phyloP scores from a whole-genome alignment of 2,329 filamentous ascomycete species.

The Exophiala dermatitidis region DNA sequence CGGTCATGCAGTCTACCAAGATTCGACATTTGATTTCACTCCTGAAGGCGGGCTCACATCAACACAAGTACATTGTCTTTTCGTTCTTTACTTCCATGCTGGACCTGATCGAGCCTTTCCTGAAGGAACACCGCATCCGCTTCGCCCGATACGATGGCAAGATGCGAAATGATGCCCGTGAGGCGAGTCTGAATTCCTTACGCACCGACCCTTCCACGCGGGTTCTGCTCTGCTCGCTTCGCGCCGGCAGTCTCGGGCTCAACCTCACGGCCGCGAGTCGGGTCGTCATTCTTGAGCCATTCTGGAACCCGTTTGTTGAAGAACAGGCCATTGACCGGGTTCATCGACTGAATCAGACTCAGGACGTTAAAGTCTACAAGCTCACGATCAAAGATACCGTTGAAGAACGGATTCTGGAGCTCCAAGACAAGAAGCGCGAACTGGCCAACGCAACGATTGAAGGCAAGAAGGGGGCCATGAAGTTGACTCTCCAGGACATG shows the following conservation, averaged over 20 bases:
- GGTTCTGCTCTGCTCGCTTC: conserved; percentile 84
- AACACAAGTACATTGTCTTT: conserved; percentile 97
- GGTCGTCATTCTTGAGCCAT: conserved; percentile 92
- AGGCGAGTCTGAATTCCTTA: conserved; percentile 72
- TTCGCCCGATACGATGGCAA: conserved; percentile 89
- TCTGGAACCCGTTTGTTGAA: conserved; percentile 99
- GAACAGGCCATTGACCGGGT: conserved; percentile 98
- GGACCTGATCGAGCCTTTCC: conserved; percentile 87
- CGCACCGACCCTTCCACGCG: conserved; percentile 68
- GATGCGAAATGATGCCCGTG: conserved; percentile 89
- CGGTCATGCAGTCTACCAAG: conserved; percentile 66
- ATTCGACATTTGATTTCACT: conserved; percentile 79
- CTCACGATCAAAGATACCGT: conserved; percentile 80
- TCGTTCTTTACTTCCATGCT: conserved; percentile 98
- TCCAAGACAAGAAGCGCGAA: conserved; percentile 88
- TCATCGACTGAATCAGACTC: conserved; percentile 92
- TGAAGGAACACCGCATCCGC: conserved; percentile 63
- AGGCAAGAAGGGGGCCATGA: conserved; percentile 64
- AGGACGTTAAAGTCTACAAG: conserved; percentile 92
- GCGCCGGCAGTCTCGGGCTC: conserved; percentile 85
- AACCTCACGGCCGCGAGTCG: conserved; percentile 90
- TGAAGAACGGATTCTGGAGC: conserved; percentile 86
- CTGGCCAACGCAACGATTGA: conserved; percentile 85
- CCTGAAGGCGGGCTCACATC: conserved; percentile 64
- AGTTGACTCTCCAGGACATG: conserved; percentile 89